Evolutionary conservation across 176 grass and related monocot species (phyloP).

Genomic region (Eragrostis curvula): DNA sequence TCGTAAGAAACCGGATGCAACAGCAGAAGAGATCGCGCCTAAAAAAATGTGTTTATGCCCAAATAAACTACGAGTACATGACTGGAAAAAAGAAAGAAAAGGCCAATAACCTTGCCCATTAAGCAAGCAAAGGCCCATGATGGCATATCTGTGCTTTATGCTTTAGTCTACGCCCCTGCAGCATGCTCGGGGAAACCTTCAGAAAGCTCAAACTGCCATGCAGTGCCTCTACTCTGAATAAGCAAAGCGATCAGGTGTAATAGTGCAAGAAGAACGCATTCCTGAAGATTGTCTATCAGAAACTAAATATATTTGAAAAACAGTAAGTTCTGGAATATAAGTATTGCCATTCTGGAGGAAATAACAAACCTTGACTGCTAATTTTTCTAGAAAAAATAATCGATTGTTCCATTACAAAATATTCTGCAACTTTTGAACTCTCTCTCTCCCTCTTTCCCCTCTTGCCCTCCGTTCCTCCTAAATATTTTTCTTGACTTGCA

Average conservation of each 20-base stretch:
- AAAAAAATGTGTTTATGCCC: background rate
- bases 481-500: constrained; percentile 32
- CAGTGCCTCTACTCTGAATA: background rate
- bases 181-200: constrained; percentile 15
- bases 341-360: too few species aligned
- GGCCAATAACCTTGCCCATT: constrained; percentile 36
- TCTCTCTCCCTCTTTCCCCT: too few species aligned
- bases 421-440: too few species aligned
- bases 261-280: background rate
- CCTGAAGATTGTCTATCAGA: background rate
- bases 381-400: too few species aligned
- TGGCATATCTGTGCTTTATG: constrained; percentile 11
- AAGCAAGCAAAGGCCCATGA: constrained; percentile 27
- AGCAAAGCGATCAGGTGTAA: too few species aligned
- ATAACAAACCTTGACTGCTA: too few species aligned
- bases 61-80: background rate
- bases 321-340: background rate
- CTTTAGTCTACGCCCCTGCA: background rate
- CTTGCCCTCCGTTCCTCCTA: too few species aligned
- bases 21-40: too few species aligned
- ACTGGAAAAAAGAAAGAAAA: constrained; percentile 14
- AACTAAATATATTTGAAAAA: background rate
- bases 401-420: too few species aligned
- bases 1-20: background rate
- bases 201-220: background rate